Base-by-base conservation (phyloP, 768 basidiomycete genomes). In the Russula sp. region DNA sequence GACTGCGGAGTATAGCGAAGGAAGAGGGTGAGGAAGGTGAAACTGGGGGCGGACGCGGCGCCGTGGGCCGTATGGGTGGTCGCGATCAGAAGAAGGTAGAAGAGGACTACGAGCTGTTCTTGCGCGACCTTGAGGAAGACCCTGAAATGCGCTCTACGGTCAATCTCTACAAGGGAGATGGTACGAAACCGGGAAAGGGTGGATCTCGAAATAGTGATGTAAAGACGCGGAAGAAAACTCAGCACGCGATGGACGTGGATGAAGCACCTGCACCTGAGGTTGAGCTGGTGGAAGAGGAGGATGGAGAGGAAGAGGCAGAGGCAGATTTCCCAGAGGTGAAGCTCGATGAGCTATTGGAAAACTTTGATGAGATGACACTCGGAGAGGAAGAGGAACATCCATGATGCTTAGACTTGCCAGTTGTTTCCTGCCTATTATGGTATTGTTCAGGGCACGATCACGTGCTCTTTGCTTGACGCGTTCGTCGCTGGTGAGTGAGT, bases 61-160 rank as follows among this genome's bases (percentile, higher is more conserved):
- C 93, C n/a, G 86, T 96, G 47, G 94, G 94, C 1, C 77, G 93
- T 50, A 80, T 88, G 81, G 94, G 94, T 11, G 94, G 93, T 39
- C 78, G 93, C 50, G 94, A 96, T 75, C 83, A 86, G 74, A 86
- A 82, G 77, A 93, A 94, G 78, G 91, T 98, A 60, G 94, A 98
- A 67, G 86, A 92, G 71, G 96, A 99, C 71, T 99, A 98, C 74
- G 97, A 98, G 77, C 65, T 91, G 54, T 99, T 99, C 83, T 76
- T 98, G 74, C 82, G 89, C 49, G 94, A 97, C 65, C 74, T 98
- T 52, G 94, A 97, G 74, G 96, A 98, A 73, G 95, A 98, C 74
- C 86, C 87, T 22, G 95, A 98, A 77, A 76, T 98, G 77, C 83
- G 96, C 42, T 79, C 81, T 6, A 83, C 83, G 9, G 86, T 98